A percentile compares a stretch with the other conserved stretches of the same genome.
Conservation (phyloP, 805 yeast species). For the Metschnikowia cerradonensis region DNA sequence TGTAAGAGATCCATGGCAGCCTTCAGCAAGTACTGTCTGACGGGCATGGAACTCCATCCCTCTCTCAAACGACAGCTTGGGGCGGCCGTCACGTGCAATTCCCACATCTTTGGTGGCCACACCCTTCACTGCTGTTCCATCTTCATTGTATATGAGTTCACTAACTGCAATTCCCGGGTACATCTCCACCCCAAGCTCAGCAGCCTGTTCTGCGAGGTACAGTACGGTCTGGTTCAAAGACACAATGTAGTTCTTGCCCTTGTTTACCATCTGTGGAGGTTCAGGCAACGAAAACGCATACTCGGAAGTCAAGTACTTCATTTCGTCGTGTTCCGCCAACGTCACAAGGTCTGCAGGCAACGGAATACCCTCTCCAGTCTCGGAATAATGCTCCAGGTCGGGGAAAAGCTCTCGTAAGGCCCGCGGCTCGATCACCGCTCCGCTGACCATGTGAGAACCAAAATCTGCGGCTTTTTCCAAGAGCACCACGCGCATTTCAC, state of each 20-base stretch:
- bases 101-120: slow-evolving; percentile 96
- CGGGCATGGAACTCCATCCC: slow-evolving; percentile 97
- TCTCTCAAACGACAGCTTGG: slow-evolving; percentile 82
- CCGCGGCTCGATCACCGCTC: slow-evolving; percentile 90
- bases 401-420: slow-evolving; percentile 84
- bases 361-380: slow-evolving; percentile 58
- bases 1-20: slow-evolving; percentile 94
- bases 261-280: slow-evolving; percentile 86
- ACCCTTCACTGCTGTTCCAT: slow-evolving; percentile 63
- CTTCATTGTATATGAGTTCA: slow-evolving; percentile 60
- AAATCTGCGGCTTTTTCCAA: slow-evolving; percentile 90
- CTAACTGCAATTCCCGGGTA: slow-evolving; percentile 88
- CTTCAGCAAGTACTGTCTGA: slow-evolving; percentile 88
- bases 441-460: slow-evolving; percentile 89
- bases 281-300: slow-evolving; percentile 75
- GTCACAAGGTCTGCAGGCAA: slow-evolving; percentile 77
- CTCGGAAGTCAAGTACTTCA: slow-evolving; percentile 63
- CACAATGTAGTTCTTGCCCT: slow-evolving; percentile 78
- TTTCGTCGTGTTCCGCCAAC: slow-evolving; percentile 65
- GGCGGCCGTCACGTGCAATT: slow-evolving; percentile 65
- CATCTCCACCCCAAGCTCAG: slow-evolving; percentile 87
- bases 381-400: slow-evolving; percentile 50
- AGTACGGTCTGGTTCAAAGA: slow-evolving; percentile 78
- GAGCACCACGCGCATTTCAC: slow-evolving; percentile 78
- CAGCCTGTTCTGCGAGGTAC: slow-evolving; percentile 83